Percentiles rank a stretch among this genome's conserved stretches.
Evolutionary conservation across 257 asterid genomes (phyloP).

Genomic region (Gynochthodes officinalis): DNA sequence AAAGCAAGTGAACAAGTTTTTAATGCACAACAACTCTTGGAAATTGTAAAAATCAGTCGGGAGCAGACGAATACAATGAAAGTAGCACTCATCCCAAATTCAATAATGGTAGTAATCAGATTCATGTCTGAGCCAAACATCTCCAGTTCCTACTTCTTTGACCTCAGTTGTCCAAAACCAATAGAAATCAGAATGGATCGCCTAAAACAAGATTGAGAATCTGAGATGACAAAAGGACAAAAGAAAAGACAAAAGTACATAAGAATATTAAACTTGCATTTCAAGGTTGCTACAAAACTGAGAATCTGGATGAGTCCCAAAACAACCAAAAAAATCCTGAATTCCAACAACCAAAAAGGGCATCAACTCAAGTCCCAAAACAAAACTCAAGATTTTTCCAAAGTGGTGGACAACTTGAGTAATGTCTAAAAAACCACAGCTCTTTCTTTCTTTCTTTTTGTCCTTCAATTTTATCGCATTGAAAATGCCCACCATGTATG

Average conservation of each 20-base stretch:
- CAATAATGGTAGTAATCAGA: constrained; percentile 79
- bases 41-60: too few relatives aligned
- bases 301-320: too few relatives aligned
- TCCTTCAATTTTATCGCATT: too few relatives aligned
- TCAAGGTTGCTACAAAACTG: too few relatives aligned
- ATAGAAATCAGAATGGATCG: background rate
- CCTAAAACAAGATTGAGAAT: background rate
- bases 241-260: background rate
- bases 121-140: constrained; percentile 78
- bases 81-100: constrained; percentile 90
- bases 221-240: background rate
- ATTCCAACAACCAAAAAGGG: too few relatives aligned
- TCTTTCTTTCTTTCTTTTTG: too few relatives aligned
- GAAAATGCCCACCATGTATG: too few relatives aligned
- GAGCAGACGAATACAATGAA: constrained; percentile 85
- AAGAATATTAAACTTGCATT: constrained; percentile 11
- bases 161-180: constrained; percentile 15
- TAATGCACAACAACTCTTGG: too few relatives aligned
- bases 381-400: too few relatives aligned
- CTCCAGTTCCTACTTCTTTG: constrained; percentile 16
- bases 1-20: too few relatives aligned
- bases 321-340: too few relatives aligned
- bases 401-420: constrained; percentile 14
- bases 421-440: constrained; percentile 11
- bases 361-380: too few relatives aligned